Conservation (phyloP, 2,329 filamentous ascomycete species). For the Passalora sequoiae region DNA sequence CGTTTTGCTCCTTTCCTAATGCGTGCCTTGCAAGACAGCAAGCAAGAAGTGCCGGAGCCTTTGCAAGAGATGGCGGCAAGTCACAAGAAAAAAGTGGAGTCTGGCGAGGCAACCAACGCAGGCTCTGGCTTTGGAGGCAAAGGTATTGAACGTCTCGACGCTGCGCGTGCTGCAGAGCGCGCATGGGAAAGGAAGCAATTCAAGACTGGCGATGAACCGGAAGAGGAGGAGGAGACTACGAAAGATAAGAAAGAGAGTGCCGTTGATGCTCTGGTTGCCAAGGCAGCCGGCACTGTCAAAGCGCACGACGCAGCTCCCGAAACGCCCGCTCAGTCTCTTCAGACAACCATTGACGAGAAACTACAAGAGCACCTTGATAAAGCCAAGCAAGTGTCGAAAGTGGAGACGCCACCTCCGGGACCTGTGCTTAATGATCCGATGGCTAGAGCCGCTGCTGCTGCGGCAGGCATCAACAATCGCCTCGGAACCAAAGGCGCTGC, state of each 20-base stretch:
- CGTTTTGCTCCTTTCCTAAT: constrained; percentile 82
- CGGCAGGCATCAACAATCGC: constrained; percentile 83
- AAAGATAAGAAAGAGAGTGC: constrained; percentile 43
- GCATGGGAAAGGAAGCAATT: constrained; percentile 82
- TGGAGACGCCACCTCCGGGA: constrained; percentile 51
- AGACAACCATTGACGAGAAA: constrained; percentile 20
- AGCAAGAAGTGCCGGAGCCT: constrained; percentile 70
- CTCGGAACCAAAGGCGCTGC: constrained; percentile 64
- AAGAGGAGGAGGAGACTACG: constrained; percentile 62
- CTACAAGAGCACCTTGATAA: constrained; percentile 51
- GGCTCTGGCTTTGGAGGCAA: constrained; percentile 91
- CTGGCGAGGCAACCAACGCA: constrained; percentile 78
- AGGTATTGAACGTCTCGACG: constrained; percentile 84
- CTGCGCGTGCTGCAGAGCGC: constrained; percentile 81
- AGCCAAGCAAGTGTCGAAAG: constrained; percentile 68
- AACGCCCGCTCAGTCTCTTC: constrained; percentile 9
- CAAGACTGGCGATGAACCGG: constrained; percentile 78
- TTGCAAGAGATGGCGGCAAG: constrained; percentile 57
- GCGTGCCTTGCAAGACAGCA: constrained; percentile 89
- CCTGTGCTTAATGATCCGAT: constrained; percentile 25
- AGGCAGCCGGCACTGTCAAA: constrained; percentile 54
- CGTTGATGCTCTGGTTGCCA: constrained; percentile 49
- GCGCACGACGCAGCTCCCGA: constrained; percentile 21
- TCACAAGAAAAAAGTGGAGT: constrained; percentile 86
- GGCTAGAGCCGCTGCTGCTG: constrained; percentile 69